Evolutionary conservation across 345 rosid species (phyloP), one percentile per base, ranked within the genome.

Genomic region (Sonneratia caseolaris): DNA sequence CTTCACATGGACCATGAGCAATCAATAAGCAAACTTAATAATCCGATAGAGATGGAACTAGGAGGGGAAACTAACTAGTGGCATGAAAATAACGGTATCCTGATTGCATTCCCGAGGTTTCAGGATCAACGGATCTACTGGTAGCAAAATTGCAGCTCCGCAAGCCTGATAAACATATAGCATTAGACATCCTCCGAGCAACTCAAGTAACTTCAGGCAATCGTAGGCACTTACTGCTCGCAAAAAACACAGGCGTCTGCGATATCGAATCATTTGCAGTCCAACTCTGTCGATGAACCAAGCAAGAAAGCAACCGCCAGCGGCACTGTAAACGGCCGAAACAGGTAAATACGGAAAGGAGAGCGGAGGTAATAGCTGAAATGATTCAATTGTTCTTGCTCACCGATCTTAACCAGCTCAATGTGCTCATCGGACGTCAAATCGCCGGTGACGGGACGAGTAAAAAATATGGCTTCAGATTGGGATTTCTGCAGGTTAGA

Each of bases 21-120:
- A 22, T 66, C 43, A 66, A 27, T 19, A 14, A 35, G 27, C 37
- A 48, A n/a, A 14, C 37, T 7, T 27, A n/a, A 49, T 5, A 27
- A 35, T 24, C 69, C 2, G 3, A 38, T 10, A n/a, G 38, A 27
- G 32, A 9, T 13, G 22, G 0, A 37, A 45, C 16, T n/a, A 21
- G 64, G 38, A 38, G 64, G 21, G 35, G 35, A 35, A 56, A 38
- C 49, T 24, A 51, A 91, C 98, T 94, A 76, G 93, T 85, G 67
- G 87, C 84, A 43, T 88, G 96, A 81, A 91, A 79, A 74, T 61
- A 75, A 47, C 91, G 83, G 75, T 74, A 76, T 6, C 76, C 71
- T 77, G 75, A 72, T 1, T 75, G 81, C 43, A 72, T 70, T 78
- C 83, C 78, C 16, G 65, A 68, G 56, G 62, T 69, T 70, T 79